Evolutionary conservation across 208 protist species (phyloP).

Genomic region (Angomonas desouzai): DNA sequence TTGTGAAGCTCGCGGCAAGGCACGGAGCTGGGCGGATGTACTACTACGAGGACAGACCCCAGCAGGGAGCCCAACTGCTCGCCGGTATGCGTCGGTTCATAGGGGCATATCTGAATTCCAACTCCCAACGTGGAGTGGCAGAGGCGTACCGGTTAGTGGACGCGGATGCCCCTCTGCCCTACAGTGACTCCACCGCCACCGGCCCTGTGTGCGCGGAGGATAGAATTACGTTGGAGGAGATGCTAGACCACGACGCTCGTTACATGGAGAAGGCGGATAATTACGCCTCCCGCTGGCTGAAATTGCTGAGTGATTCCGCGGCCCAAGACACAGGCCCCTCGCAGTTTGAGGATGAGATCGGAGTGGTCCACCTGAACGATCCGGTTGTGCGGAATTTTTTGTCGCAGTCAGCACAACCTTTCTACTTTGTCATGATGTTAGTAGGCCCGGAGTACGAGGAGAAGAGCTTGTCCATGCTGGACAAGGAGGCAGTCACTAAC

Average conservation of each 20-base stretch:
- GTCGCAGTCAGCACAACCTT: neutral
- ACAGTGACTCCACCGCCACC: neutral
- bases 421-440: slow-evolving; percentile 5
- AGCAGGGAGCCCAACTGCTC: slow-evolving; percentile 53
- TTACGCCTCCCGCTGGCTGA: neutral
- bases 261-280: neutral
- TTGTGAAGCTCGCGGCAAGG: slow-evolving; percentile 15
- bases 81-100: slow-evolving; percentile 31
- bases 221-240: neutral
- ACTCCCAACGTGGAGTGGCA: neutral
- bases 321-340: neutral
- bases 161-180: neutral
- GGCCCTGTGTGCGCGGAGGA: neutral
- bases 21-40: slow-evolving; percentile 28
- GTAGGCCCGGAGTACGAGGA: neutral
- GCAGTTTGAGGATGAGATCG: neutral
- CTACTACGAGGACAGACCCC: slow-evolving; percentile 82
- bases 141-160: neutral
- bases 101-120: neutral
- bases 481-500: neutral
- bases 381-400: neutral
- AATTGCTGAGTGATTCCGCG: neutral
- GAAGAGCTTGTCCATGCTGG: neutral
- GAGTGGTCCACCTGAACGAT: neutral
- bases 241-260: neutral